These are phyloP conservation scores for Ophiorrhiza pumila DNA, from an alignment of 257 asterid genomes.

Conservation along the genomic window DNA sequence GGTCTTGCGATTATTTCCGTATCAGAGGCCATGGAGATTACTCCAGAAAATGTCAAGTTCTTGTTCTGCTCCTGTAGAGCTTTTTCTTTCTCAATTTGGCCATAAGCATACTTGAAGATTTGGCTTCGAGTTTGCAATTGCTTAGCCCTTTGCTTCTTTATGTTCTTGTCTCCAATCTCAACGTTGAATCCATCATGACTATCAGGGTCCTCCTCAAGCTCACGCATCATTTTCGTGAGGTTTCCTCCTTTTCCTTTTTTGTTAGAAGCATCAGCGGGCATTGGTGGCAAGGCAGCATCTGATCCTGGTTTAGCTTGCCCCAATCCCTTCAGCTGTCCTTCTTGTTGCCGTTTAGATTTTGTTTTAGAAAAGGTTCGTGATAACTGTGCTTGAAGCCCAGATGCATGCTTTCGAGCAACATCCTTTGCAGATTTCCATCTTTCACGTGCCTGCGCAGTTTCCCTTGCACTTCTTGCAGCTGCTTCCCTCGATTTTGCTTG, in stretches of 20 bases:
- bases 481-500: slow-evolving; percentile 95
- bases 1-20: slow-evolving; percentile 58
- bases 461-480: slow-evolving; percentile 86
- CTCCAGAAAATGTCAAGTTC: slow-evolving; percentile 87
- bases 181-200: slow-evolving; percentile 74
- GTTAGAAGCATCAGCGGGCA: slow-evolving; percentile 36
- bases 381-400: slow-evolving; percentile 50
- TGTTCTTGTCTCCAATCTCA: slow-evolving; percentile 84
- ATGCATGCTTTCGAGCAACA: slow-evolving; percentile 60
- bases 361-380: slow-evolving; percentile 84
- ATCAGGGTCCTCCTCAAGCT: slow-evolving; percentile 84
- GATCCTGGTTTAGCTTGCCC: slow-evolving; percentile 63
- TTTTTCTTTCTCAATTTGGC: slow-evolving; percentile 91
- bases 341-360: slow-evolving; percentile 45
- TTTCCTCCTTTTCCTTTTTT: slow-evolving; percentile 52
- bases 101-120: slow-evolving; percentile 91
- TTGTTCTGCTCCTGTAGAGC: slow-evolving; percentile 79
- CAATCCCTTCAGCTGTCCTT: slow-evolving; percentile 42
- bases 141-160: slow-evolving; percentile 68
- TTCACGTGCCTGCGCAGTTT: slow-evolving; percentile 79
- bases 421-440: slow-evolving; percentile 93
- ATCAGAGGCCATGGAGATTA: slow-evolving; percentile 73
- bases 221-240: slow-evolving; percentile 88
- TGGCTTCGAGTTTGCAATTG: slow-evolving; percentile 89
- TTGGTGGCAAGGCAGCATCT: slow-evolving; percentile 71